Percentiles rank a stretch among this genome's conserved stretches.
Conservation (phyloP, 345 rosid genomes). For the Ceriops tagal region DNA sequence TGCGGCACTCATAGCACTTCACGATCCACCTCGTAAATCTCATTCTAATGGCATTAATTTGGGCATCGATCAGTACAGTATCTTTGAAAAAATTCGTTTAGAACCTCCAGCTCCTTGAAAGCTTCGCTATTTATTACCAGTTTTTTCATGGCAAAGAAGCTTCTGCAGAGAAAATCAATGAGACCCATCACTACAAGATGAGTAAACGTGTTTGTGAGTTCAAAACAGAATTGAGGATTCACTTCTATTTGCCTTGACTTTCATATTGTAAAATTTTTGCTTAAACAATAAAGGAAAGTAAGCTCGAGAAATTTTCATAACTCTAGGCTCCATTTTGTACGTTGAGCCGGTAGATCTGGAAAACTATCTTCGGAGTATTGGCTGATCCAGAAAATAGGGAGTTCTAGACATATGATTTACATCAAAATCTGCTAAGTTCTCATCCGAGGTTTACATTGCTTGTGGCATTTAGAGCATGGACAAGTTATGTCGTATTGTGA, state of each 20-base stretch:
- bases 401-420: not conserved
- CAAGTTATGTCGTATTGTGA: too few relatives aligned
- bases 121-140: too few relatives aligned
- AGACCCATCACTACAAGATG: not conserved
- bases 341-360: not conserved
- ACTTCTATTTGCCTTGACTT: not conserved
- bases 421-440: not conserved
- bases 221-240: not conserved
- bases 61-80: conserved; percentile 43
- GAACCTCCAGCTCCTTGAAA: conserved; percentile 11
- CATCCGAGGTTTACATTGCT: too few relatives aligned
- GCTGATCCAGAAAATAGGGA: too few relatives aligned
- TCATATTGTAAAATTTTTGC: not conserved
- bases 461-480: too few relatives aligned
- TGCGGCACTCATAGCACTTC: conserved; percentile 56
- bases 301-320: not conserved
- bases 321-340: not conserved
- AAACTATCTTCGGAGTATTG: not conserved
- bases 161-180: not conserved
- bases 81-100: conserved; percentile 33
- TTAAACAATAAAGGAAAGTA: not conserved
- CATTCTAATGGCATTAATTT: conserved; percentile 14
- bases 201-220: not conserved
- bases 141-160: not conserved
- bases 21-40: conserved; percentile 34